Base-by-base conservation (phyloP, 2,329 filamentous ascomycete species). In the Lasiodiplodia sp. region DNA sequence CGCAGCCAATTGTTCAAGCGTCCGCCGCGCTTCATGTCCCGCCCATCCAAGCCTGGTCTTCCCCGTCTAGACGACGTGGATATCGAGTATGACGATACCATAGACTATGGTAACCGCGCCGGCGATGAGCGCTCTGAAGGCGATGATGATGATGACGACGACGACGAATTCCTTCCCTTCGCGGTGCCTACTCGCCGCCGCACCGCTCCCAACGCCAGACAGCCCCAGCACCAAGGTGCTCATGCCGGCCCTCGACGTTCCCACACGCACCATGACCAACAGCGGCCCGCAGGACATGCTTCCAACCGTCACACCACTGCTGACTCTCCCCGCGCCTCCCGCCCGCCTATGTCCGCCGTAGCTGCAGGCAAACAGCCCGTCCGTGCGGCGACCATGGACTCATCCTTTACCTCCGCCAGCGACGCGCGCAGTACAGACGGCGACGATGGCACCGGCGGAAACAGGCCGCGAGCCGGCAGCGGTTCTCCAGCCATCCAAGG, bases 71-170 rank as follows among this genome's bases (percentile, higher is more conserved):
- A 64, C 58, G 67, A 68, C 16, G 56, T 62, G 11, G 66, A 68
- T 23, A 37, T 62, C 37, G 66, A 68, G 21, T 67, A 52, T 21
- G 75, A 80, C 68, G 76, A 73, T 31, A 73, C 72, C 11, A 78
- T 78, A 25, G 76, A 73, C 40, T 73, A 72, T 11, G 79, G 66
- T 4, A 49, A 38, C 34, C 66, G 66, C 2, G 56, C 56, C 3
- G 66, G 57, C 14, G 66, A 68, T 4, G 65, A 67, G 55, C 60
- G 47, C 34, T 67, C 65, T 12, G 65, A 84, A 83, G 68, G 85
- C 21, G 47, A 52, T 79, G 73, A 82, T 23, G 86, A 87, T n/a
- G 86, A 87, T 2, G 88, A 87, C 7, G 85, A 84, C 12, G 85
- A 86, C 12, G 76, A 75, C 14, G 75, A 73, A 5, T 80, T 77